Percentiles rank a stretch among this genome's conserved stretches.
These are phyloP conservation scores for Fusarium oxysporum DNA, from an alignment of 2,329 filamentous ascomycete genomes.

Conservation along the genomic window DNA sequence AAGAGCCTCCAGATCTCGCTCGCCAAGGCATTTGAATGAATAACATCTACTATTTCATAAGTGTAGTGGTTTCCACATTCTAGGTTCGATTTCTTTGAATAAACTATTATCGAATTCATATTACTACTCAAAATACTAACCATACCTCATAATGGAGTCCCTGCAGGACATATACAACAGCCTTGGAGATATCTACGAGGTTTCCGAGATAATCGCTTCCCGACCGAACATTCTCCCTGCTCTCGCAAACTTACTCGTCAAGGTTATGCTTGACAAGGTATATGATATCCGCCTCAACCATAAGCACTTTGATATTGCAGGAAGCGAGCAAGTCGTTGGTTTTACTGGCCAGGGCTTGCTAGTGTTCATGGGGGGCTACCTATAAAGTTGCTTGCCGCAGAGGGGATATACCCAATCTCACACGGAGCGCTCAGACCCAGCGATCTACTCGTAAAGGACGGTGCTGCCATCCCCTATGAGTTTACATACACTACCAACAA, in stretches of 20 bases:
- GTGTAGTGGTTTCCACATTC: background rate
- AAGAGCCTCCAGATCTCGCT: background rate
- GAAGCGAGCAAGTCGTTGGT: background rate
- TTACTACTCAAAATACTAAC: background rate
- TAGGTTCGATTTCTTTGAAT: background rate
- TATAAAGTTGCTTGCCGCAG: background rate
- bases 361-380: background rate
- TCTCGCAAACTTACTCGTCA: background rate
- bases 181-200: background rate
- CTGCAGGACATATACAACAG: background rate
- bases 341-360: background rate
- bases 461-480: background rate
- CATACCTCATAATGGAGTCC: background rate
- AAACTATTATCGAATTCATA: background rate
- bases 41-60: background rate
- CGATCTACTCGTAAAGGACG: background rate
- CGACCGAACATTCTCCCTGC: background rate
- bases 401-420: background rate
- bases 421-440: background rate
- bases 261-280: background rate
- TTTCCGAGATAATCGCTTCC: background rate
- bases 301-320: background rate
- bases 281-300: background rate
- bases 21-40: background rate
- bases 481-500: background rate